Percentiles rank a stretch among this genome's conserved stretches.
Conservation (phyloP, 2,329 filamentous ascomycete genomes). For the Bipolaris victoriae region DNA sequence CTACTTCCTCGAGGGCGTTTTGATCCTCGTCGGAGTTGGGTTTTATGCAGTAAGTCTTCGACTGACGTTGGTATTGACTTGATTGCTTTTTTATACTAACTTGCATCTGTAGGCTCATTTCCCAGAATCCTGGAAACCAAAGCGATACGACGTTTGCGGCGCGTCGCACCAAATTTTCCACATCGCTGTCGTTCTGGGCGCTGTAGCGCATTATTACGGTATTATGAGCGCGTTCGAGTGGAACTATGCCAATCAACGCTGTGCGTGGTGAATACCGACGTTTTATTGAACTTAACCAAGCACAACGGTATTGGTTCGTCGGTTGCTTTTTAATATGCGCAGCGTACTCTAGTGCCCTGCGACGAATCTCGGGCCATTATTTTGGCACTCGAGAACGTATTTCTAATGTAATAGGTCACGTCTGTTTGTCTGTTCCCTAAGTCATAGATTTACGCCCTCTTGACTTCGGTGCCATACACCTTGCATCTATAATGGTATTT, state of each 20-base stretch:
- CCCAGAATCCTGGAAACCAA: constrained; percentile 79
- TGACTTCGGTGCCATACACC: too few species aligned
- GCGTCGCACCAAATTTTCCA: constrained; percentile 92
- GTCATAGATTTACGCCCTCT: too few species aligned
- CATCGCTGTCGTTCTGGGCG: constrained; percentile 81
- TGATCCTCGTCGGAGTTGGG: constrained; percentile 72
- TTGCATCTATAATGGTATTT: too few species aligned
- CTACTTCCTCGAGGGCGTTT: constrained; percentile 3
- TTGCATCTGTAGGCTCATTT: constrained; percentile 64
- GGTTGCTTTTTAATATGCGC: not conserved
- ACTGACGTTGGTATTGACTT: constrained; percentile 51
- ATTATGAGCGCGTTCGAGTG: constrained; percentile 11
- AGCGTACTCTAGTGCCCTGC: not conserved
- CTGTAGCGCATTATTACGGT: constrained; percentile 40
- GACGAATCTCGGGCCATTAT: not conserved
- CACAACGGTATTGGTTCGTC: not conserved
- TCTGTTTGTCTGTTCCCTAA: not conserved
- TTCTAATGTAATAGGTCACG: not conserved
- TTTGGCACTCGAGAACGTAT: not conserved
- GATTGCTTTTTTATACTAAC: constrained; percentile 45
- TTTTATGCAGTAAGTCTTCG: constrained; percentile 79
- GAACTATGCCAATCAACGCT: constrained; percentile 12
- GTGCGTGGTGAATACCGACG: not conserved
- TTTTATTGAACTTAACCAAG: not conserved
- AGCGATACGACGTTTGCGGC: constrained; percentile 85